Evolutionary conservation across 371 early-diverging fungal genomes (phyloP).

Genomic region (Syncephalastrum racemosum): DNA sequence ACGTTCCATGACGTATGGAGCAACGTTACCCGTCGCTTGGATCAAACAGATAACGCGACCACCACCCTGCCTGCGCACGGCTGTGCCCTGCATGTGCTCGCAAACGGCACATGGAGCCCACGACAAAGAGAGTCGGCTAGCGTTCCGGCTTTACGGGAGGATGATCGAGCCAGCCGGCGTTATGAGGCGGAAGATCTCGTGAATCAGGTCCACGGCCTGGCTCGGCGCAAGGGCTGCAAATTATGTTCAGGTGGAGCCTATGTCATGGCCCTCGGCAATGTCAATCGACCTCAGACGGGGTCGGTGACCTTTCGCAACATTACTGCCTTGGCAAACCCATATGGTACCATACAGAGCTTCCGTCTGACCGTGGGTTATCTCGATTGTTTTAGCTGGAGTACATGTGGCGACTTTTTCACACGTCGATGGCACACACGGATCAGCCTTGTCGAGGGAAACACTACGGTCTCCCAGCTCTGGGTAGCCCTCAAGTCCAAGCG

Average conservation of each 20-base stretch:
- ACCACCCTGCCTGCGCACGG: constrained; percentile 3
- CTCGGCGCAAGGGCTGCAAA: constrained; percentile 15
- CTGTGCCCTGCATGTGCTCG: constrained; percentile 6
- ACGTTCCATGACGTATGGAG: too few relatives aligned
- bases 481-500: constrained; percentile 10
- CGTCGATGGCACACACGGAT: constrained; percentile 19
- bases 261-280: constrained; percentile 21
- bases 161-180: not conserved
- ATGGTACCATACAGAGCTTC: not conserved
- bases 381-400: constrained; percentile 21
- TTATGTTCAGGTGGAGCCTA: constrained; percentile 10
- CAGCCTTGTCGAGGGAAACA: constrained; percentile 8
- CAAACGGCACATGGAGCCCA: too few relatives aligned
- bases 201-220: constrained; percentile 15
- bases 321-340: constrained; percentile 3
- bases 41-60: too few relatives aligned
- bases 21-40: too few relatives aligned
- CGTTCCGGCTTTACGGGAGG: too few relatives aligned
- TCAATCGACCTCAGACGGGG: constrained; percentile 18
- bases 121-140: too few relatives aligned
- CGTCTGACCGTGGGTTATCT: constrained; percentile 8
- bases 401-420: constrained; percentile 16
- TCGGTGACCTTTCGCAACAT: constrained; percentile 12
- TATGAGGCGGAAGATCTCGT: constrained; percentile 17
- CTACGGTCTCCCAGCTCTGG: not conserved